These are phyloP conservation scores for Meira miltonrushii DNA, from an alignment of 1,284 basidiomycete species.

Conservation along the genomic window DNA sequence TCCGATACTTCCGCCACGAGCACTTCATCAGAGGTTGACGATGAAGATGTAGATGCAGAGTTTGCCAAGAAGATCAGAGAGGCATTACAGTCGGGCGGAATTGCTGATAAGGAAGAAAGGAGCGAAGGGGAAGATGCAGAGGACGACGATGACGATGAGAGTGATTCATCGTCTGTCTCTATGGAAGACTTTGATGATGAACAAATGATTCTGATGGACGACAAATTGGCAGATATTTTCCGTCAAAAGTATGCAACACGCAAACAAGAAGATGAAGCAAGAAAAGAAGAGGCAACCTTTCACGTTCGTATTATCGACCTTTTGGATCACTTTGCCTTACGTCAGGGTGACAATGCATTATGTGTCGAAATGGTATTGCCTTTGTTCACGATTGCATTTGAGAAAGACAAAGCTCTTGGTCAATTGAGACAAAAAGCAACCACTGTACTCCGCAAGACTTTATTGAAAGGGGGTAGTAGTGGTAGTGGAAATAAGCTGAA, in stretches of 20 bases:
- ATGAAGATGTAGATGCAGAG: slow-evolving; percentile 60
- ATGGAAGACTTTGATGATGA: slow-evolving; percentile 62
- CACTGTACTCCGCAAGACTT: slow-evolving; percentile 68
- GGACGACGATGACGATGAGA: slow-evolving; percentile 46
- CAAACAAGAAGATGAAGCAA: slow-evolving; percentile 59
- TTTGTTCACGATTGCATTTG: slow-evolving; percentile 63
- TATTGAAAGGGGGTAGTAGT: slow-evolving; percentile 58
- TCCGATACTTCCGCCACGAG: slow-evolving; percentile 32
- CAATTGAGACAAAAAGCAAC: slow-evolving; percentile 80
- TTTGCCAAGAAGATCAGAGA: slow-evolving; percentile 71
- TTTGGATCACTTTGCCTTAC: slow-evolving; percentile 74
- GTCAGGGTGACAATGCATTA: slow-evolving; percentile 63
- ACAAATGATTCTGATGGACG: slow-evolving; percentile 94
- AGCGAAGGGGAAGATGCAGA: slow-evolving; percentile 53
- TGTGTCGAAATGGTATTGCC: slow-evolving; percentile 68
- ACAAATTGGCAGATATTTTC: slow-evolving; percentile 86
- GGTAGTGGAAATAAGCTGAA: slow-evolving; percentile 48
- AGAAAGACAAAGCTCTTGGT: slow-evolving; percentile 59
- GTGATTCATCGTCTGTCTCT: slow-evolving; percentile 23
- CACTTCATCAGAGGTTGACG: slow-evolving; percentile 53
- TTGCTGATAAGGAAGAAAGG: slow-evolving; percentile 58
- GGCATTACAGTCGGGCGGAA: slow-evolving; percentile 69
- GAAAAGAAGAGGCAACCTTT: slow-evolving; percentile 63
- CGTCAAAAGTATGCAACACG: slow-evolving; percentile 61
- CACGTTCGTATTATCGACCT: slow-evolving; percentile 91